These are phyloP conservation scores for Fusarium transvaalense DNA, from an alignment of 2,329 filamentous ascomycete species.

Conservation along the genomic window DNA sequence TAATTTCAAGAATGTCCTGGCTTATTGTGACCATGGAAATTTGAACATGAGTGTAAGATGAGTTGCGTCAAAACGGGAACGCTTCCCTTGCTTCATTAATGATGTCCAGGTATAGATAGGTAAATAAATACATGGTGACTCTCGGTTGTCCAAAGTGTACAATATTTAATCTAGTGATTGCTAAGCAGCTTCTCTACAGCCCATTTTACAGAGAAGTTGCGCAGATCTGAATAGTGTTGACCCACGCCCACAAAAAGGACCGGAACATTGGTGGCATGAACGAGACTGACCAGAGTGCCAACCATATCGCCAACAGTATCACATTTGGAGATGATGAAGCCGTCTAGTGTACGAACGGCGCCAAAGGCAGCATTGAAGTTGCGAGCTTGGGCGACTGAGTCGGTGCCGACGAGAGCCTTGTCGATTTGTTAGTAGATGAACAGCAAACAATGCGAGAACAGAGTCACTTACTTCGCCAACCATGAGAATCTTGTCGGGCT, in stretches of 20 bases:
- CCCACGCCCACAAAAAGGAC: constrained; percentile 89
- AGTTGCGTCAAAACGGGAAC: neutral
- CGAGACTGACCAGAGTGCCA: constrained; percentile 92
- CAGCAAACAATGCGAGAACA: neutral
- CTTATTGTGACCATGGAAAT: neutral
- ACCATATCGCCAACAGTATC: constrained; percentile 99
- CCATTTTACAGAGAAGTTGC: constrained; percentile 78
- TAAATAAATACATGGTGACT: constrained; percentile 6
- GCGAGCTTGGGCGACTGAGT: constrained; percentile 93
- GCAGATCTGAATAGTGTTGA: constrained; percentile 76
- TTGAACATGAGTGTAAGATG: neutral
- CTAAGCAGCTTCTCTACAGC: constrained; percentile 75
- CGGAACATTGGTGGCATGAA: constrained; percentile 96
- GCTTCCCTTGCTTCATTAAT: constrained; percentile 26
- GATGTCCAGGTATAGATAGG: constrained; percentile 1
- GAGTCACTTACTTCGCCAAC: constrained; percentile 69
- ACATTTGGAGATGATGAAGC: constrained; percentile 98
- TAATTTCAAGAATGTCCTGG: neutral
- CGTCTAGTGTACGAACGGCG: constrained; percentile 81
- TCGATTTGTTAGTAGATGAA: constrained; percentile 11
- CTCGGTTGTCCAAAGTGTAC: neutral
- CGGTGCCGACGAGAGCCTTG: constrained; percentile 89
- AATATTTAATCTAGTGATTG: constrained; percentile 55
- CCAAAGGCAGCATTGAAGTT: constrained; percentile 98
- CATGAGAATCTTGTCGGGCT: constrained; percentile 99